Evolutionary conservation across 1,284 basidiomycete genomes (phyloP).

Genomic region (Cerioporus squamosus): DNA sequence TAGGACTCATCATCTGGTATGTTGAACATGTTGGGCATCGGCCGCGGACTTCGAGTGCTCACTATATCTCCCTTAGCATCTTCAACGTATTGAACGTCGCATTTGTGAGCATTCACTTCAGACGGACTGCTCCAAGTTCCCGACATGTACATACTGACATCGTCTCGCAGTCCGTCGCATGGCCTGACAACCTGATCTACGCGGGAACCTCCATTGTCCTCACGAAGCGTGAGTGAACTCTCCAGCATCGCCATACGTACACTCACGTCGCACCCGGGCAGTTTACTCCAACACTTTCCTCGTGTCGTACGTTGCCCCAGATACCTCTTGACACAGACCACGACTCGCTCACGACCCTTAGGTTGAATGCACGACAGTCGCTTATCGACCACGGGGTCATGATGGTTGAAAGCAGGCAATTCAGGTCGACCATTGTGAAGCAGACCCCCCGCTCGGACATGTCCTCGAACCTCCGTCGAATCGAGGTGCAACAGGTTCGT

Average conservation of each 20-base stretch:
- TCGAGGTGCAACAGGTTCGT: too few species aligned
- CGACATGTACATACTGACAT: not conserved
- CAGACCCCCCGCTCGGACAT: not conserved
- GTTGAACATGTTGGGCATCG: not conserved
- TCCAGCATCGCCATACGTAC: not conserved
- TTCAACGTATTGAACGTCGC: slow-evolving; percentile 12
- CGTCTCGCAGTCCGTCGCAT: not conserved
- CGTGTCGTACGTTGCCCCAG: slow-evolving; percentile 5
- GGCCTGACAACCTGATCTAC: slow-evolving; percentile 11
- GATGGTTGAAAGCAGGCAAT: not conserved
- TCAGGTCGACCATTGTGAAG: not conserved
- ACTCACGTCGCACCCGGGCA: not conserved
- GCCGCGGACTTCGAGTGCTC: not conserved
- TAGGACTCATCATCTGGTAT: slow-evolving; percentile 11
- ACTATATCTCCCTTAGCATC: not conserved
- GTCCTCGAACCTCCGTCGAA: too few species aligned
- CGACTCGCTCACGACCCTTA: not conserved
- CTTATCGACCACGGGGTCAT: not conserved
- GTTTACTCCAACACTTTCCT: slow-evolving; percentile 8
- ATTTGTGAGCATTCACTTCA: not conserved
- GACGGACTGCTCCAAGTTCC: too few species aligned
- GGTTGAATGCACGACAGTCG: not conserved
- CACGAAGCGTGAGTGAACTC: slow-evolving; percentile 7
- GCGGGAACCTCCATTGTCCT: slow-evolving; percentile 6
- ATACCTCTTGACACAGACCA: not conserved